A percentile compares a stretch with the other conserved stretches of the same genome.
These are phyloP conservation scores for Plasmodium falciparum DNA, from an alignment of 169 alveolate species.

Conservation along the genomic window DNA sequence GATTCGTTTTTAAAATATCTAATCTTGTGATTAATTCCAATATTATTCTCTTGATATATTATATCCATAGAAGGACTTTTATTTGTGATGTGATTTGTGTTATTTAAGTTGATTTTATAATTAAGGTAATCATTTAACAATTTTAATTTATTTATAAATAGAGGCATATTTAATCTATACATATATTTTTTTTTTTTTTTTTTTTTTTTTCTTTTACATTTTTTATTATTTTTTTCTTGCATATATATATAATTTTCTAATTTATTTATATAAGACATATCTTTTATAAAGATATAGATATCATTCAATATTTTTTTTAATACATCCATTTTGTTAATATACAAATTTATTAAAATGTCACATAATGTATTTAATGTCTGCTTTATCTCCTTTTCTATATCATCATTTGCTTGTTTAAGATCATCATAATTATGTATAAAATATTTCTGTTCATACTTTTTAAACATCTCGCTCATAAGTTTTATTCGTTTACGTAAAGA, in stretches of 20 bases:
- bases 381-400: conserved; percentile 62
- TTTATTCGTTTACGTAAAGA: conserved; percentile 49
- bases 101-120: conserved; percentile 18
- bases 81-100: neutral
- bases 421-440: conserved; percentile 15
- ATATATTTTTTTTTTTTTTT: too few species aligned
- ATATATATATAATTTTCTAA: conserved; percentile 35
- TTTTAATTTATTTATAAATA: conserved; percentile 21
- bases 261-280: conserved; percentile 32
- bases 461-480: conserved; percentile 28
- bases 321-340: conserved; percentile 32
- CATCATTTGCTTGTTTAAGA: conserved; percentile 50
- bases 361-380: conserved; percentile 46
- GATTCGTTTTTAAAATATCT: too few species aligned
- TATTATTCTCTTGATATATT: too few species aligned
- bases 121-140: conserved; percentile 6
- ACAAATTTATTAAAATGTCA: conserved; percentile 57
- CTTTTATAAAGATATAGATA: conserved; percentile 25
- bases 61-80: neutral
- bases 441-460: conserved; percentile 57
- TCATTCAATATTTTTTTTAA: conserved; percentile 45
- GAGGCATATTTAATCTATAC: conserved; percentile 1
- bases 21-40: too few species aligned
- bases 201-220: neutral
- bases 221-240: neutral